Evolutionary conservation across 1,284 basidiomycete genomes (phyloP).

Genomic region (Tylopilus orsonianus): DNA sequence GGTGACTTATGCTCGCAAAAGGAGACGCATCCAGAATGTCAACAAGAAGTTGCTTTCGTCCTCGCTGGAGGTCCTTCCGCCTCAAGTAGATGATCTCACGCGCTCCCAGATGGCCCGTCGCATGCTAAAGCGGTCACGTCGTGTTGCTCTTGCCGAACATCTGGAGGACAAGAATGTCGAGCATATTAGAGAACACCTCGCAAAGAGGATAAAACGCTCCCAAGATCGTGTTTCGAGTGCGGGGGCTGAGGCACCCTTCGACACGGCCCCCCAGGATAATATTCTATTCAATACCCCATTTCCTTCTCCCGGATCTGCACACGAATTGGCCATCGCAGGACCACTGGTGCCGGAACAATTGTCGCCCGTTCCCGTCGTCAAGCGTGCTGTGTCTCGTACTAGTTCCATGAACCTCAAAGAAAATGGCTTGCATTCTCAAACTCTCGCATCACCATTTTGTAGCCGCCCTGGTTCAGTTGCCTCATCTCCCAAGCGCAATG

Average conservation of each 20-base stretch:
- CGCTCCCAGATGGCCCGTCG: conserved; percentile 45
- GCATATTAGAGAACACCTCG: conserved; percentile 14
- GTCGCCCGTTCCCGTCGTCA: conserved; percentile 44
- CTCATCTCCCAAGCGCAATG: conserved; percentile 39
- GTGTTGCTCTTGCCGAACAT: conserved; percentile 26
- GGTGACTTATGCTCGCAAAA: conserved; percentile 35
- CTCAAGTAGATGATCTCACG: conserved; percentile 37
- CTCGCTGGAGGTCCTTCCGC: conserved; percentile 37
- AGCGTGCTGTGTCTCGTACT: conserved; percentile 44
- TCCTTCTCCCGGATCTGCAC: conserved; percentile 2
- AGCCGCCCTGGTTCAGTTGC: conserved; percentile 45
- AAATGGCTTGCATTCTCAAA: conserved; percentile 30
- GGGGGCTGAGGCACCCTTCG: background rate
- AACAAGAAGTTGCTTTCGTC: conserved; percentile 33
- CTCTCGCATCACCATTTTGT: conserved; percentile 36
- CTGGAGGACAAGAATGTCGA: conserved; percentile 22
- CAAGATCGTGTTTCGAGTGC: conserved; percentile 5
- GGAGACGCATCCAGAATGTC: conserved; percentile 12
- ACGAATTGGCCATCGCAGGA: conserved; percentile 5
- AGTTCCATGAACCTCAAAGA: conserved; percentile 50
- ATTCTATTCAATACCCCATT: conserved; percentile 27
- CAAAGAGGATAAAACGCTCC: conserved; percentile 27
- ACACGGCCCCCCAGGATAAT: background rate
- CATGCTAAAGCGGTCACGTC: conserved; percentile 50
- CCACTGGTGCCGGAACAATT: conserved; percentile 31